Evolutionary conservation across 805 yeast genomes (phyloP), one percentile per base, ranked within the genome.

Genomic region (Yarrowia hollandica): DNA sequence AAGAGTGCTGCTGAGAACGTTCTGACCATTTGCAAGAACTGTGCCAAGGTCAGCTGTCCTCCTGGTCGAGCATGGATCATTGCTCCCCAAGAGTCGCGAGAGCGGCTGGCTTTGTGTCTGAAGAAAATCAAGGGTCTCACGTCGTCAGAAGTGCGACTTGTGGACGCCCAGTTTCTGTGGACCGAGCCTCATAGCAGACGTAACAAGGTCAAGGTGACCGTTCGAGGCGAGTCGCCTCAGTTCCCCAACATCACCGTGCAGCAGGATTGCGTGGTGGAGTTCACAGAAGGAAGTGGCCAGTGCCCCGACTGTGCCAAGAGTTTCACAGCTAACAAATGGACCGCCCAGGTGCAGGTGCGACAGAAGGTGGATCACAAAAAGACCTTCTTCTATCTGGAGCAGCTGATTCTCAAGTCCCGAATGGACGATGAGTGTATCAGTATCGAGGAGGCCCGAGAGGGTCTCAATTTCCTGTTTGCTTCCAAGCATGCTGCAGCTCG

Each of bases 101-200:
- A 91, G 71, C 76, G 92, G 56, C 75, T 91, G 65, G 96, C 96
- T 2, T 75, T 90, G 37, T 89, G 96, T 77, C 77, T 91, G 63
- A 83, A 92, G 74, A 83, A 92, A 70, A 78, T 91, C 67, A 89
- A 86, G 69, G 96, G 97, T 61, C 76, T 90, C 66, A 48, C 55
- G 5, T 31, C 39, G 1, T 88, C 82, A 64, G 87, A 88, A 68
- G 94, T 90, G 44, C 78, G 97, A 66, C 77, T 94, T 62, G 83
- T 90, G 38, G 98, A 94, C 75, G 99, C 99, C 2, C 82, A 91
- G 5, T 94, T 91, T 67, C 83, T 95, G 62, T 94, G 99, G 99
- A 94, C 99, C 0, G 99, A 94, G 75, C 99, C 99, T 3, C 99
- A 94, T 73, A 90, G 97, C 23, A 82, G 99, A 73, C 85, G 99